These are phyloP conservation scores for Monosporozyma solicola DNA, from an alignment of 805 yeast genomes.

Conservation along the genomic window DNA sequence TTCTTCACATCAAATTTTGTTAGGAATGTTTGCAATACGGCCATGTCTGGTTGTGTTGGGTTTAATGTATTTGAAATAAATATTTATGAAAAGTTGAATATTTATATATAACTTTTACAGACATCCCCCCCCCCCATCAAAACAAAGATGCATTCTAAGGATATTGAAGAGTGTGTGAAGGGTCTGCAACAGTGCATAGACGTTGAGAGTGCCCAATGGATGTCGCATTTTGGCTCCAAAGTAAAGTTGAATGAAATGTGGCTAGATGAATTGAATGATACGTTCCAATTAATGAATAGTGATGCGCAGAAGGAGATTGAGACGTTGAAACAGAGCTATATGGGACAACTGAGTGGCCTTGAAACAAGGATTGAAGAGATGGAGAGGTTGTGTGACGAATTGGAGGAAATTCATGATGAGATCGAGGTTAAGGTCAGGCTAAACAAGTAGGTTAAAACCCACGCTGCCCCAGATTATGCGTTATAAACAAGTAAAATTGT, in stretches of 20 bases:
- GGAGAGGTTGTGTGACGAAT: constrained; percentile 42
- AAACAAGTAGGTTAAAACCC: constrained; percentile 38
- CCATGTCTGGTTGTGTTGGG: not conserved
- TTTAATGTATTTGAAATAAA: not conserved
- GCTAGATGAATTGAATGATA: constrained; percentile 14
- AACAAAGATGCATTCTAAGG: not conserved
- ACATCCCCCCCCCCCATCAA: not conserved
- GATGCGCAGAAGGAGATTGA: constrained; percentile 26
- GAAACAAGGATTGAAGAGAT: constrained; percentile 34
- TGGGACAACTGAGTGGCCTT: constrained; percentile 19
- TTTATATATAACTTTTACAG: not conserved
- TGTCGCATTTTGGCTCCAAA: constrained; percentile 19
- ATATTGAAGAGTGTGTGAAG: constrained; percentile 16
- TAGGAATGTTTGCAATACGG: constrained; percentile 17
- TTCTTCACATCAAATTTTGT: constrained; percentile 27
- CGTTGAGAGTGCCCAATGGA: constrained; percentile 21
- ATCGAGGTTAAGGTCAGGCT: constrained; percentile 37
- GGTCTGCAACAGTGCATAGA: constrained; percentile 22
- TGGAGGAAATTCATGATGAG: constrained; percentile 55
- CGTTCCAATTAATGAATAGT: constrained; percentile 19
- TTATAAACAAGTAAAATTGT: constrained; percentile 60
- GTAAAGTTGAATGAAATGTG: constrained; percentile 16
- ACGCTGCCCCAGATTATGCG: constrained; percentile 48
- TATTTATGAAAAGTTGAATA: not conserved
- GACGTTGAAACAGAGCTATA: constrained; percentile 13